These are phyloP conservation scores for Alopecurus myosuroides DNA, from an alignment of 176 grass and related monocot genomes.

Conservation along the genomic window DNA sequence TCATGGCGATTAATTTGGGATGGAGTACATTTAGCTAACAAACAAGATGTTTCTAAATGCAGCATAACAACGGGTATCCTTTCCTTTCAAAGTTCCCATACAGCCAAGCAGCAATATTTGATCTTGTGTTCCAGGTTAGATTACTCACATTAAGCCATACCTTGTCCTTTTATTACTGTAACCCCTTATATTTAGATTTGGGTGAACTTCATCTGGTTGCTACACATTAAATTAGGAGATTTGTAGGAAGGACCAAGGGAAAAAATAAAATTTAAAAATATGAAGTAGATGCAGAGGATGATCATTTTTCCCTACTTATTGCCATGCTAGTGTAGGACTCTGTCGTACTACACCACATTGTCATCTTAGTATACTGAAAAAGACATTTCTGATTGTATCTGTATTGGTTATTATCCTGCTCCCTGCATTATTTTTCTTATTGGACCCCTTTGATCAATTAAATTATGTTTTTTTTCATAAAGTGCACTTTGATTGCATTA, in stretches of 20 bases:
- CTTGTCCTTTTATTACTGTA: not conserved
- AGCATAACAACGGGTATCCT: slow-evolving; percentile 69
- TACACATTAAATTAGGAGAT: too few species aligned
- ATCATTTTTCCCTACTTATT: not conserved
- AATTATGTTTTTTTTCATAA: slow-evolving; percentile 2
- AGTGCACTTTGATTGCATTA: not conserved
- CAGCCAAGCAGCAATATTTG: slow-evolving; percentile 78
- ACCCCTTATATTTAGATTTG: not conserved
- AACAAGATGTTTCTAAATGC: slow-evolving; percentile 25
- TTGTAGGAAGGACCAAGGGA: not conserved
- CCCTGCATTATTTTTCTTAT: not conserved
- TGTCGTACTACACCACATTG: not conserved
- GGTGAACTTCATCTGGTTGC: not conserved
- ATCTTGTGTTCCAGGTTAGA: slow-evolving; percentile 79
- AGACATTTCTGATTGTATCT: not conserved
- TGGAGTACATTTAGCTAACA: slow-evolving; percentile 21
- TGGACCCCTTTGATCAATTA: slow-evolving; percentile 2
- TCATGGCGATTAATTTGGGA: too few species aligned
- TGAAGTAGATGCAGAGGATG: not conserved
- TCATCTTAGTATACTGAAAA: not conserved
- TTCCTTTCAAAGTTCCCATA: slow-evolving; percentile 87
- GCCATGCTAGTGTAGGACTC: too few species aligned
- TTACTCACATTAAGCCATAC: not conserved
- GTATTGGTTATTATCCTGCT: not conserved
- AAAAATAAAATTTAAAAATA: not conserved